phyloP scores from a whole-genome alignment of 2,329 filamentous ascomycete genomes.

The Penicillium sclerotigenum region DNA sequence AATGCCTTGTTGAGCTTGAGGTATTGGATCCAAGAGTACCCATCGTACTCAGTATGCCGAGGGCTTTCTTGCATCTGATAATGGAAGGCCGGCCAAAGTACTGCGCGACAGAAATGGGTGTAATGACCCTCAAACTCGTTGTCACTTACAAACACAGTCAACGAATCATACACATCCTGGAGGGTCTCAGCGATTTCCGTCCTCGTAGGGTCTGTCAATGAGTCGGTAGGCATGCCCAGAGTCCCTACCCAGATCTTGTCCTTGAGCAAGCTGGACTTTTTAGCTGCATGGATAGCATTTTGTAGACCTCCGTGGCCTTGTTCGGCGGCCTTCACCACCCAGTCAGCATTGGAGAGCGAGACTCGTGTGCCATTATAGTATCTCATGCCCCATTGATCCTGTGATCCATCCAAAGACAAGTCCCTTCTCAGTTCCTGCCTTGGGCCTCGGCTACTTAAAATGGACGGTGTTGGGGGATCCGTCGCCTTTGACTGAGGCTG shows the following conservation, averaged over 20 bases:
- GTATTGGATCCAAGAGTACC: slow-evolving; percentile 94
- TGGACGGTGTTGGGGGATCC: slow-evolving; percentile 52
- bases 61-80: slow-evolving; percentile 96
- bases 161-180: slow-evolving; percentile 73
- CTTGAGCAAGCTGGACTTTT: slow-evolving; percentile 62
- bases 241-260: slow-evolving; percentile 87
- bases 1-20: slow-evolving; percentile 88
- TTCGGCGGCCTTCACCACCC: slow-evolving; percentile 77
- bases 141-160: slow-evolving; percentile 81
- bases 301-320: slow-evolving; percentile 89
- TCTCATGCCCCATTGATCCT: slow-evolving; percentile 9
- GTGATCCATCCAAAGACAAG: slow-evolving; percentile 20
- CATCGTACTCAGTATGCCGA: slow-evolving; percentile 94
- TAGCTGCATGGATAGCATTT: slow-evolving; percentile 79
- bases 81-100: slow-evolving; percentile 94
- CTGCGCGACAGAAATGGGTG: slow-evolving; percentile 91
- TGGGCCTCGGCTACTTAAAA: slow-evolving; percentile 54
- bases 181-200: slow-evolving; percentile 78
- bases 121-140: slow-evolving; percentile 93
- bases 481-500: slow-evolving; percentile 76
- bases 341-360: slow-evolving; percentile 68
- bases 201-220: slow-evolving; percentile 69
- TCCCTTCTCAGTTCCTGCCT: slow-evolving; percentile 21
- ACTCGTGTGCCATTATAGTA: slow-evolving; percentile 57
- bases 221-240: slow-evolving; percentile 88